phyloP scores from a whole-genome alignment of 177 flowering plant genomes.

The Vitis hybrid region DNA sequence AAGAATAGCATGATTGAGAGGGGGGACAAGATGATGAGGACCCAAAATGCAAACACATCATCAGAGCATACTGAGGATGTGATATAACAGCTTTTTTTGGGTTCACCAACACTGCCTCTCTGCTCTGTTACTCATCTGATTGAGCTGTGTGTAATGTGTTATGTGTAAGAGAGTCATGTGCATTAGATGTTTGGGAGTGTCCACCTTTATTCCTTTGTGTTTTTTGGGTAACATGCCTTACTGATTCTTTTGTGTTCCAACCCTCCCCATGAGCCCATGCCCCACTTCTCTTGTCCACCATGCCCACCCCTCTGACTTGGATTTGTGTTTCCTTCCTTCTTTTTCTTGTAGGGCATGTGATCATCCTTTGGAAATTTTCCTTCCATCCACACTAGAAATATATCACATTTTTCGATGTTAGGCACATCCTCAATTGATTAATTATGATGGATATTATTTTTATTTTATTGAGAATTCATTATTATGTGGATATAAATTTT shows the following conservation, averaged over 20 bases:
- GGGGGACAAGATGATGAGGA: constrained; percentile 6
- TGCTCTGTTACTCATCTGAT: neutral
- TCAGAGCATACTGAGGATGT: neutral
- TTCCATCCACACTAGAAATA: too few species aligned
- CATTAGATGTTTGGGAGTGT: neutral
- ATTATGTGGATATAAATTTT: too few species aligned
- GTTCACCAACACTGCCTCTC: too few species aligned
- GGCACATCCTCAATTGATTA: too few species aligned
- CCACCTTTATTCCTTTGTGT: constrained; percentile 22
- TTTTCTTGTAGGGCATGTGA: neutral
- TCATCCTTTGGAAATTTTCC: too few species aligned
- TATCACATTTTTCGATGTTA: too few species aligned
- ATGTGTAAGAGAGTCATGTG: constrained; percentile 12
- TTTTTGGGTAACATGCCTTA: constrained; percentile 11
- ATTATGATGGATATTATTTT: too few species aligned
- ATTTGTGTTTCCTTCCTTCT: neutral
- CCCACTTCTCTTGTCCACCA: constrained; percentile 24
- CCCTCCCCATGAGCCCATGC: constrained; percentile 4
- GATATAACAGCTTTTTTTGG: constrained; percentile 9
- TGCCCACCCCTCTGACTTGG: neutral
- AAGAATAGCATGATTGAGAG: too few species aligned
- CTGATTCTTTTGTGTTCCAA: neutral
- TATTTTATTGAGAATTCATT: too few species aligned
- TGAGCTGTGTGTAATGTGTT: neutral
- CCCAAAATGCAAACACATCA: too few species aligned